phyloP scores from a whole-genome alignment of 768 basidiomycete genomes.

The Trametes sanguinea region DNA sequence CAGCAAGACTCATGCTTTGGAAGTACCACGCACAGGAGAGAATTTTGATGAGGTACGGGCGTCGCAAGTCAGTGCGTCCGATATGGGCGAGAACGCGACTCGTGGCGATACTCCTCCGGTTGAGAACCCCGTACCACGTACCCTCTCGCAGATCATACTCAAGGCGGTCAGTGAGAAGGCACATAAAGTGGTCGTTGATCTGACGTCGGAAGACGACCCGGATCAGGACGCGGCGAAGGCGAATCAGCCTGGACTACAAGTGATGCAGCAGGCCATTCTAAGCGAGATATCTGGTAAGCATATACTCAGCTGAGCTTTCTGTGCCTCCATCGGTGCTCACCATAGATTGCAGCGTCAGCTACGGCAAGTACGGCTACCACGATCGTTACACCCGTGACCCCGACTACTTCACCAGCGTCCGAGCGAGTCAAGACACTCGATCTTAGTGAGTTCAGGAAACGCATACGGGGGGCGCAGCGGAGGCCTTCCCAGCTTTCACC shows the following conservation, averaged over 20 bases:
- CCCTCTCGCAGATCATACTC: constrained; percentile 12
- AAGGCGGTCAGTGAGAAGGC: constrained; percentile 9
- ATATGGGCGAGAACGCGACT: not conserved
- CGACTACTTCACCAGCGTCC: not conserved
- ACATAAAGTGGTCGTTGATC: constrained; percentile 9
- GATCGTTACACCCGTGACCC: not conserved
- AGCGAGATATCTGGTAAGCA: too few relatives aligned
- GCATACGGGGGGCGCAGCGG: not conserved
- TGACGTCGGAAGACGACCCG: constrained; percentile 13
- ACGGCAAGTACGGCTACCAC: not conserved
- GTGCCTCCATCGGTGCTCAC: not conserved
- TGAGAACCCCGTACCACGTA: not conserved
- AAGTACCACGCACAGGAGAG: too few relatives aligned
- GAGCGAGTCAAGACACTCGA: constrained; percentile 3
- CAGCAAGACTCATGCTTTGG: too few relatives aligned
- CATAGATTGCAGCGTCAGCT: not conserved
- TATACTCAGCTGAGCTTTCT: too few relatives aligned
- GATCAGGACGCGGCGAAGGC: not conserved
- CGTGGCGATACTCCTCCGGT: constrained; percentile 1
- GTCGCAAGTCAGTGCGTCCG: not conserved
- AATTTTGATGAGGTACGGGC: not conserved
- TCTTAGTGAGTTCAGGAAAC: constrained; percentile 6
- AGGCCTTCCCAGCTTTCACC: not conserved
- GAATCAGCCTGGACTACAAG: not conserved
- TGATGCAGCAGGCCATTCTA: not conserved